Base-by-base conservation (phyloP, 2,329 filamentous ascomycete species). In the Aspergillus piperis region DNA sequence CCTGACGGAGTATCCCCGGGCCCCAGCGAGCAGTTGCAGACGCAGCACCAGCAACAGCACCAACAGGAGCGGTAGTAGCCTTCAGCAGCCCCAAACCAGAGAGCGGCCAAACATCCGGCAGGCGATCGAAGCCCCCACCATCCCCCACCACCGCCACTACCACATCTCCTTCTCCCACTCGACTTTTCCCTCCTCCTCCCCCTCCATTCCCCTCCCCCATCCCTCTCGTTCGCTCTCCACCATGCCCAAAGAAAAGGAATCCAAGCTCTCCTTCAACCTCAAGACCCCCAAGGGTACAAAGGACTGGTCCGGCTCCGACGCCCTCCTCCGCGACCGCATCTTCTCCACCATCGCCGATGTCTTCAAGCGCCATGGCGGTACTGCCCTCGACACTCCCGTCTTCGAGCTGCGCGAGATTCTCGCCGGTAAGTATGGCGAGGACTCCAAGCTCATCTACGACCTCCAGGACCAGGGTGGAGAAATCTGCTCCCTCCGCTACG, bases 271-370 rank as follows among this genome's bases (percentile, higher is more conserved):
- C 57, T 88, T 90, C 77, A 86, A 88, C 77, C 84, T 96, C 74
- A 96, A 96, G 83, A 91, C 89, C 72, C 91, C 92, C 64, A 96
- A 96, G 84, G 92, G 92, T 68, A 96, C 92, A 66, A 90, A 91
- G 74, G 92, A 96, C 76, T 96, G 89, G 90, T 84, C 87, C 72
- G 90, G 89, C 68, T 85, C 85, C 77, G 88, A 92, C 73, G 90
- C 92, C 83, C 84, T 91, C 71, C 87, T 94, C 71, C 87, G 90
- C 69, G 90, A 93, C 77, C 86, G 88, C 74, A 92, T 94, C 79
- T 93, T 91, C 77, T 83, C 79, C 71, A 88, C 86, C 70, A 91
- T 94, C 75, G 87, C 86, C 66, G 82, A 88, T 61, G 88, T 94
- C 73, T 94, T 95, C 82, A 92, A 92, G 80, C 88, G 89, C 70